Conservation (phyloP, 306 rosid genomes). For the Phaseolus lunatus region DNA sequence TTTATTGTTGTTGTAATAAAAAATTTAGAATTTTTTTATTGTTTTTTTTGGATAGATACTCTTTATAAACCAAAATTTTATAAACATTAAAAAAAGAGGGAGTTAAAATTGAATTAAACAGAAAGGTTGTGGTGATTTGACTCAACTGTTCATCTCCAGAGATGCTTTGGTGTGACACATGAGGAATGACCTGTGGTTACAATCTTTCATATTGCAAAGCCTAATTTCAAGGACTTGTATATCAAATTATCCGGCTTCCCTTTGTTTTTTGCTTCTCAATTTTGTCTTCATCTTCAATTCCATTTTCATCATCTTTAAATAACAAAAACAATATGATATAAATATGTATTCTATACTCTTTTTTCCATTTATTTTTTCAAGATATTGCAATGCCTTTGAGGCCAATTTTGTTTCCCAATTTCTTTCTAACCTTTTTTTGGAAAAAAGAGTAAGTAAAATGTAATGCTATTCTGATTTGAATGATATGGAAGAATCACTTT, state of each 20-base stretch:
- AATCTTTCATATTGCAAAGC: constrained; percentile 35
- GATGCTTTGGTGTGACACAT: constrained; percentile 18
- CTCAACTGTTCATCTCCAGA: neutral
- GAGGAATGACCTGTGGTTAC: neutral
- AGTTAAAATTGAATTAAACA: too few relatives aligned
- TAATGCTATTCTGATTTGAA: constrained; percentile 34
- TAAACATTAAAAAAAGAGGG: too few relatives aligned
- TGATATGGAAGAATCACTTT: constrained; percentile 17
- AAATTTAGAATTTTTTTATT: too few relatives aligned
- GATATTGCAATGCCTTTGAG: constrained; percentile 13
- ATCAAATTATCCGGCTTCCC: too few relatives aligned
- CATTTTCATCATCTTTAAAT: neutral
- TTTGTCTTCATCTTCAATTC: constrained; percentile 27
- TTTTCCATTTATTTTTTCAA: constrained; percentile 7
- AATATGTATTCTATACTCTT: constrained; percentile 26
- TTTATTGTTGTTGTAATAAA: too few relatives aligned
- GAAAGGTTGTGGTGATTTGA: neutral
- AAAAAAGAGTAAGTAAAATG: constrained; percentile 36
- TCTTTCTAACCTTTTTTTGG: constrained; percentile 35
- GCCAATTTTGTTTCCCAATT: neutral
- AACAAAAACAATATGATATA: constrained; percentile 21
- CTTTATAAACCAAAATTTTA: too few relatives aligned
- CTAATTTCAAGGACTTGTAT: constrained; percentile 43
- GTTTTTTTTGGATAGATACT: too few relatives aligned
- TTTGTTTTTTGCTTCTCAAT: too few relatives aligned